Evolutionary conservation across 2,329 filamentous ascomycete genomes (phyloP).

Genomic region (Alternaria arbusti): DNA sequence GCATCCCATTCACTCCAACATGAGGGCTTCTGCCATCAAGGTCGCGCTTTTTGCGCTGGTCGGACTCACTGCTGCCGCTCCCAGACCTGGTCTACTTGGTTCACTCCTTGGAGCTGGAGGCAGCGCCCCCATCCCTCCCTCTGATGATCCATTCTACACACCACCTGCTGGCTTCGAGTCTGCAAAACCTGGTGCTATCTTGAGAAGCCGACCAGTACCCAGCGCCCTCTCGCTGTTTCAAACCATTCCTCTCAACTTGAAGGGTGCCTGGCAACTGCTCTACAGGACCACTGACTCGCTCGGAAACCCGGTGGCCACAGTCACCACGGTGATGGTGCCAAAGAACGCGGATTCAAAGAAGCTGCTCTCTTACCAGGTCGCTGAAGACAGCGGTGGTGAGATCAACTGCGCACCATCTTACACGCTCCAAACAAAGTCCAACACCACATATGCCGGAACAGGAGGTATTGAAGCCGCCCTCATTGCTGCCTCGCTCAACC

Average conservation of each 20-base stretch:
- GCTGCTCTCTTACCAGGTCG: neutral
- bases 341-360: neutral
- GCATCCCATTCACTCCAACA: neutral
- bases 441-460: neutral
- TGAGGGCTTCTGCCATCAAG: neutral
- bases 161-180: neutral
- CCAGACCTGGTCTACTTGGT: neutral
- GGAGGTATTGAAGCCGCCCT: neutral
- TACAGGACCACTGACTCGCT: neutral
- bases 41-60: neutral
- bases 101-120: neutral
- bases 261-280: neutral
- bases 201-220: neutral
- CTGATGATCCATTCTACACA: neutral
- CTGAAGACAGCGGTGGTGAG: neutral
- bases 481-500: neutral
- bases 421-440: neutral
- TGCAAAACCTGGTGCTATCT: neutral
- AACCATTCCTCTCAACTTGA: neutral
- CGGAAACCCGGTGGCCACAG: neutral
- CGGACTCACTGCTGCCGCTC: neutral
- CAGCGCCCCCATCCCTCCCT: neutral
- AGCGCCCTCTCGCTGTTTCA: neutral
- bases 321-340: neutral
- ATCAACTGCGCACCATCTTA: neutral